A percentile compares a stretch with the other conserved stretches of the same genome.
Evolutionary conservation across 257 asterid species (phyloP).

Genomic region (Catharanthus roseus): DNA sequence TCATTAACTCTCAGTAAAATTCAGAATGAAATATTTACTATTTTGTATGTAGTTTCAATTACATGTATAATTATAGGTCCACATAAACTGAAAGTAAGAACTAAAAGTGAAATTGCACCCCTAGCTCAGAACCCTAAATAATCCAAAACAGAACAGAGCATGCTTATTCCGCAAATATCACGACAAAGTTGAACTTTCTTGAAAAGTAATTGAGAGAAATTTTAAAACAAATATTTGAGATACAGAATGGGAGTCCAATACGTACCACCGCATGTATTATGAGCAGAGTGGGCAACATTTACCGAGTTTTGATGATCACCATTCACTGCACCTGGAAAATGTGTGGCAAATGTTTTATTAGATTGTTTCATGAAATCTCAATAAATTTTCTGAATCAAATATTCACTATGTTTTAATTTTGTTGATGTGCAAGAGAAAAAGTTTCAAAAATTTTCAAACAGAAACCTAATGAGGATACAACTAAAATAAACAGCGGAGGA

Average conservation of each 20-base stretch:
- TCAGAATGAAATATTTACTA: too few relatives aligned
- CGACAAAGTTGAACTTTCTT: not conserved
- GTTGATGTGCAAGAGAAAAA: not conserved
- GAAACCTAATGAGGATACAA: not conserved
- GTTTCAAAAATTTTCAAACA: not conserved
- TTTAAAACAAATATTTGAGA: not conserved
- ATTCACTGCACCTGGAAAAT: constrained; percentile 9
- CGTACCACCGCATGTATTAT: constrained; percentile 11
- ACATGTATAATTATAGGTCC: too few relatives aligned
- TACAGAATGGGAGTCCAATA: not conserved
- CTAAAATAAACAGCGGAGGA: not conserved
- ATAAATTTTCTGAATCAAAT: not conserved
- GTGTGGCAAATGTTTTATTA: not conserved
- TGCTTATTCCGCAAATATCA: constrained; percentile 18
- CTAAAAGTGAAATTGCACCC: too few relatives aligned
- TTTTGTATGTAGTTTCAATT: too few relatives aligned
- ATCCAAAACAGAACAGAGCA: constrained; percentile 19
- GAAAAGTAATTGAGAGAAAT: not conserved
- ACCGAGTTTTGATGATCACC: constrained; percentile 12
- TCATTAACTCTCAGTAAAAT: too few relatives aligned
- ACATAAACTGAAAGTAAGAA: too few relatives aligned
- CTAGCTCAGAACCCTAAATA: too few relatives aligned
- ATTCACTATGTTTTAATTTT: not conserved
- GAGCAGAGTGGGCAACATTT: constrained; percentile 15
- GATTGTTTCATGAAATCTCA: not conserved